A percentile compares a stretch with the other conserved stretches of the same genome.
These are phyloP conservation scores for Kwoniella bestiolae DNA, from an alignment of 768 basidiomycete species.

Conservation along the genomic window DNA sequence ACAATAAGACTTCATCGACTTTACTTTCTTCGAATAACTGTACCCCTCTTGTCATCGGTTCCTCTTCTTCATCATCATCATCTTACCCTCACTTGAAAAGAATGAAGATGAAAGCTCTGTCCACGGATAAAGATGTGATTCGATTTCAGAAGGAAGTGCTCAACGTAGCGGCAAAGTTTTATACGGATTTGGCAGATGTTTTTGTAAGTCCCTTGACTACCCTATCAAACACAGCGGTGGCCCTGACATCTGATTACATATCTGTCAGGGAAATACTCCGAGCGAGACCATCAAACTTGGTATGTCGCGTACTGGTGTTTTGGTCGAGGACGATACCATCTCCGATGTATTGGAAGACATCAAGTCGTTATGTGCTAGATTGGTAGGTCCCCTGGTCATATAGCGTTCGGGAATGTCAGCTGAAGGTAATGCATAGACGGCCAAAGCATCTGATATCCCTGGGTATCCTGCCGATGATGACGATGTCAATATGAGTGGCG, in stretches of 20 bases:
- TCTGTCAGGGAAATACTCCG: background rate
- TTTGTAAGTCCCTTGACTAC: constrained; percentile 14
- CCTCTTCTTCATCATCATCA: background rate
- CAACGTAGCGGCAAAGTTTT: constrained; percentile 15
- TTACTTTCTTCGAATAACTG: background rate
- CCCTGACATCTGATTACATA: background rate
- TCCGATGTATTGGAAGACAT: constrained; percentile 12
- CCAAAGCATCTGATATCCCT: constrained; percentile 3
- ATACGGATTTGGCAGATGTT: constrained; percentile 10
- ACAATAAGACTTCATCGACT: constrained; percentile 11
- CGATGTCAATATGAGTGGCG: background rate
- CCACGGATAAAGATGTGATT: constrained; percentile 1
- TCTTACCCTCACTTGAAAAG: constrained; percentile 1
- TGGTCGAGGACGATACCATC: constrained; percentile 2
- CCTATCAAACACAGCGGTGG: background rate
- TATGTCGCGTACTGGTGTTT: constrained; percentile 3
- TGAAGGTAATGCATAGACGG: background rate
- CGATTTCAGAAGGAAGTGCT: constrained; percentile 18
- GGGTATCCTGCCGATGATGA: constrained; percentile 7
- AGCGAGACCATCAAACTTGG: constrained; percentile 5
- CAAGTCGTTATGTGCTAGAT: constrained; percentile 12
- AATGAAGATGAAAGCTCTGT: constrained; percentile 8
- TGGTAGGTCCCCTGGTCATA: constrained; percentile 1
- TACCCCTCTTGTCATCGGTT: background rate
- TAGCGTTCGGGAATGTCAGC: background rate